Percentiles rank a stretch among this genome's conserved stretches.
Evolutionary conservation across 148 eudicot species (phyloP).

Genomic region (Pharnaceum exiguum): DNA sequence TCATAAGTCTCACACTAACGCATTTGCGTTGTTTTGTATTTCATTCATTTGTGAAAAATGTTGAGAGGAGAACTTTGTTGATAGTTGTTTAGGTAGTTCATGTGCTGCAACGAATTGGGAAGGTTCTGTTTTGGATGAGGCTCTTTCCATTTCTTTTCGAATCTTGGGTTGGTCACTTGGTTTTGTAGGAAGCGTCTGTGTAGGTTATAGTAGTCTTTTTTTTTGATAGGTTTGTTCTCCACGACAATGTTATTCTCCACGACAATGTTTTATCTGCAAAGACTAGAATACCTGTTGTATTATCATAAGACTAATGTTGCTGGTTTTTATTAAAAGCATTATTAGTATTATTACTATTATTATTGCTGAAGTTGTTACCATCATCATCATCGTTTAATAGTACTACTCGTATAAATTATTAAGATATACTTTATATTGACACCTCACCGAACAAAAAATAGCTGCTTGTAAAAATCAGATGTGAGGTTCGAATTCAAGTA

Average conservation of each 20-base stretch:
- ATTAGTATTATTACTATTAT: too few species aligned
- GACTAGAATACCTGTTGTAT: constrained; percentile 9
- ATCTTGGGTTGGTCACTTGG: constrained; percentile 13
- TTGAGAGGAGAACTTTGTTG: constrained; percentile 1
- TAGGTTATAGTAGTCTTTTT: constrained; percentile 3
- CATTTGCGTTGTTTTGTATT: background rate
- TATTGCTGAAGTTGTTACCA: too few species aligned
- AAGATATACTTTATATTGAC: too few species aligned
- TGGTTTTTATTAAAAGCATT: too few species aligned
- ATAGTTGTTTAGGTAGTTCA: constrained; percentile 5
- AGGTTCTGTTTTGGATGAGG: background rate
- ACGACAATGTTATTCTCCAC: constrained; percentile 3
- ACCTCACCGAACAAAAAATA: too few species aligned
- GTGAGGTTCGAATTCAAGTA: too few species aligned
- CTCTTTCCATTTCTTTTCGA: background rate
- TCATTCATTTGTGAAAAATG: constrained; percentile 20
- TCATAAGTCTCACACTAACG: background rate
- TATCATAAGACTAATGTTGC: background rate
- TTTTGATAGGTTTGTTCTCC: background rate
- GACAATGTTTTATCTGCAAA: background rate
- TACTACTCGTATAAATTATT: too few species aligned
- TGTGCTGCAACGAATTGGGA: background rate
- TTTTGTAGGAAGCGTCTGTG: background rate
- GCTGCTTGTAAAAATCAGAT: too few species aligned
- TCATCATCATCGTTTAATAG: too few species aligned